phyloP scores from a whole-genome alignment of 257 asterid genomes.

The Nicotiana obtusifolia region DNA sequence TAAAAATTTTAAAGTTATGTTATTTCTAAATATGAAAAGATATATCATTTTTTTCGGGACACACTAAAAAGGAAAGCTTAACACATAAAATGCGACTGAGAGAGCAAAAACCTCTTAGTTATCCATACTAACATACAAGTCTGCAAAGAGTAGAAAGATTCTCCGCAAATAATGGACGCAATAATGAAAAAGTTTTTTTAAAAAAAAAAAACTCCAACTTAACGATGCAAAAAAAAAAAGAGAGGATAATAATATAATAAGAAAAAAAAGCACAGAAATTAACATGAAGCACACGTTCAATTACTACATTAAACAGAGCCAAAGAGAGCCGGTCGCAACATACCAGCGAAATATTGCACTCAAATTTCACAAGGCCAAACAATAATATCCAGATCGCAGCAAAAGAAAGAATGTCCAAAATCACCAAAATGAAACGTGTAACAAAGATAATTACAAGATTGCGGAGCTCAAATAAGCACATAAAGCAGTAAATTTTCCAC shows the following conservation, averaged over 20 bases:
- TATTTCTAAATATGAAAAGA: no score
- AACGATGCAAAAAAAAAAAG: neutral
- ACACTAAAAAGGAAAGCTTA: no score
- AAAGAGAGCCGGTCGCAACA: no score
- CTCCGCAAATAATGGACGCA: neutral
- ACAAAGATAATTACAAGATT: no score
- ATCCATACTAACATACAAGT: neutral
- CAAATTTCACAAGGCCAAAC: no score
- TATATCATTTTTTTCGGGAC: no score
- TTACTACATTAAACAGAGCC: neutral
- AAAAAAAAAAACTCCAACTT: neutral
- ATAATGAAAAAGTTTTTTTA: neutral
- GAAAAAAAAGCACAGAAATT: neutral
- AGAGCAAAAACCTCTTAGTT: neutral
- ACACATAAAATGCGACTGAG: no score
- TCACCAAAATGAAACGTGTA: no score
- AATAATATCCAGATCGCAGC: no score
- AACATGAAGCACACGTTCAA: neutral
- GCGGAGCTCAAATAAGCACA: neutral
- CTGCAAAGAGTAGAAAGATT: neutral
- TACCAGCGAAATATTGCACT: no score
- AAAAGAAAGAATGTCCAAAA: no score
- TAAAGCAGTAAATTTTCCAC: neutral
- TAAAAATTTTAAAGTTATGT: no score
- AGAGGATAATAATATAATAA: neutral